Base-by-base conservation (phyloP, 768 basidiomycete genomes). In the Pulveroboletus sp. region DNA sequence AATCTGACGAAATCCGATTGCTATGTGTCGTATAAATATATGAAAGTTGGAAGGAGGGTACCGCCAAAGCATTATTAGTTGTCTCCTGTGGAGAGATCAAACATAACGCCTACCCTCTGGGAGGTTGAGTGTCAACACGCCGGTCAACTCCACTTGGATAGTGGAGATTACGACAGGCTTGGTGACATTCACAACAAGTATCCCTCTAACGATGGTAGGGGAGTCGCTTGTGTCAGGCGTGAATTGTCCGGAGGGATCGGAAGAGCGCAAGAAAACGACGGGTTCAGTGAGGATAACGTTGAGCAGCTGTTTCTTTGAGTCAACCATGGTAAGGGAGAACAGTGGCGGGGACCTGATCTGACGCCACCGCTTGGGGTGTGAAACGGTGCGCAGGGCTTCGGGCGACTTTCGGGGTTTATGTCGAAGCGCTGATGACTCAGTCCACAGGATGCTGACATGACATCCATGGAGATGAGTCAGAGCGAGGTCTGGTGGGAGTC, bases 131-230 rank as follows among this genome's bases (percentile, higher is more conserved):
- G 77, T 69, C 14, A 82, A 73, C 48, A 76, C 81, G 4, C 89
- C 94, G 28, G 80, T 73, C 27, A 98, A 70, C 62, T 86, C 83
- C 38, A 94, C 76, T 46, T 86, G 84, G 46, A 99, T 93, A 56
- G 81, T 89, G 35, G 87, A 84, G 54, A 99, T 87, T 58, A 79
- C 82, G 46, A 82, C 93, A 1, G 94, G 84, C 66, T 96, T 96
- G 30, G 69, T 71, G 17, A 89, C 69, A 31, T 75, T 72, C 24
- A 89, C 69, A 3, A 78, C 79, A 49, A 89, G 72, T 4, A 89
- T 65, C 1, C 85, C 87, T 53, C 88, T 71, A 6, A 89, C 72
- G 56, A 85, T 69, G 13, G 83, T 76, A 0, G 83, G 80, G 1
- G 86, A 76, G 3, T 82, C 81, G 18, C 67, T 62, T 4, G 69